Evolutionary conservation across 202 grass and related monocot species (phyloP).

Genomic region (Schoenoplectus tabernaemontani): DNA sequence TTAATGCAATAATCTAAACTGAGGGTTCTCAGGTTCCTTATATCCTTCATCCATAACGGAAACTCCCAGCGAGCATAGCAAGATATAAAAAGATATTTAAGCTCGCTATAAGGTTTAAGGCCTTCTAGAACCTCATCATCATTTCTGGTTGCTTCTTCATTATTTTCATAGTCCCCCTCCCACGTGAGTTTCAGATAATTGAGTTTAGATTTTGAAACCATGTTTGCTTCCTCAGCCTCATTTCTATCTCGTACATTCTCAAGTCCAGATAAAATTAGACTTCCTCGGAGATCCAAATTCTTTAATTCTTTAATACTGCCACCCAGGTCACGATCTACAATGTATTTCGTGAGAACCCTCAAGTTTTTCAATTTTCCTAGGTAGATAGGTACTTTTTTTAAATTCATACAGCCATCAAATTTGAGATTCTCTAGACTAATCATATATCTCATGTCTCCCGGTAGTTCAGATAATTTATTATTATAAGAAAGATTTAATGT

Average conservation of each 20-base stretch:
- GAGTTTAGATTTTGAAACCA: not conserved
- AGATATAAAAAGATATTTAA: not conserved
- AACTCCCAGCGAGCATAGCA: not conserved
- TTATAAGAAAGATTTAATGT: not conserved
- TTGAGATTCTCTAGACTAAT: not conserved
- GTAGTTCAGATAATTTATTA: not conserved
- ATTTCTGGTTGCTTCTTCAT: not conserved
- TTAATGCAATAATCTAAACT: not conserved
- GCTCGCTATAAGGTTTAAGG: not conserved
- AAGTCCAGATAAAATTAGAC: not conserved
- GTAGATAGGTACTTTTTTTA: not conserved
- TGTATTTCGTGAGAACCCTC: not conserved
- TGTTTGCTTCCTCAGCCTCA: not conserved
- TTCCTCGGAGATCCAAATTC: not conserved
- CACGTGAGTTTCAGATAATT: not conserved
- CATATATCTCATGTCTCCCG: not conserved
- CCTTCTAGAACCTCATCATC: conserved; percentile 19
- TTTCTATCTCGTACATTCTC: not conserved
- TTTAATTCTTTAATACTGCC: not conserved
- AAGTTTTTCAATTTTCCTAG: not conserved
- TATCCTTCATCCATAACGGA: conserved; percentile 22
- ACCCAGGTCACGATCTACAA: not conserved
- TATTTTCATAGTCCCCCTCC: too few relatives aligned
- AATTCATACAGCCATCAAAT: not conserved
- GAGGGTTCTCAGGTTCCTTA: not conserved